Evolutionary conservation across 345 rosid genomes (phyloP).

Genomic region (Rhodamnia rubescens): DNA sequence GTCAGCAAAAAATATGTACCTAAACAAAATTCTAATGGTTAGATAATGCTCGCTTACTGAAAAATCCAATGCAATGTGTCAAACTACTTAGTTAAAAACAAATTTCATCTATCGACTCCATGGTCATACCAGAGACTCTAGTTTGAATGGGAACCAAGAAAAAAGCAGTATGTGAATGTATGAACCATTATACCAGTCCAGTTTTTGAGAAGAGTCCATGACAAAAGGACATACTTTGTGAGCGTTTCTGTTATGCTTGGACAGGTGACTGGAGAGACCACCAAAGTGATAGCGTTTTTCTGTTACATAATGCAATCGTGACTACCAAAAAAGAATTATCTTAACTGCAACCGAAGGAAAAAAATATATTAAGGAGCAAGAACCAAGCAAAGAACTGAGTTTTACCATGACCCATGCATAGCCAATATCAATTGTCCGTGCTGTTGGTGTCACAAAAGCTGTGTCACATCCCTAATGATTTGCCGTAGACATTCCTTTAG

Average conservation of each 20-base stretch:
- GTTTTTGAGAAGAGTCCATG: background rate
- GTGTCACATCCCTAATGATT: constrained; percentile 76
- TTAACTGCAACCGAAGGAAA: background rate
- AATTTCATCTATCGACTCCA: background rate
- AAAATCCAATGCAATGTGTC: accelerated
- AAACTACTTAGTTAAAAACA: background rate
- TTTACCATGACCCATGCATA: constrained; percentile 85
- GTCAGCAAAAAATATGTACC: constrained; percentile 85
- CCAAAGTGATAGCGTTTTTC: constrained; percentile 64
- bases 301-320: constrained; percentile 13
- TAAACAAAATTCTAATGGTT: background rate
- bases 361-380: background rate
- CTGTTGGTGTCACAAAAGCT: constrained; percentile 81
- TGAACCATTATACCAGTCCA: background rate
- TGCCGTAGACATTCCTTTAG: background rate
- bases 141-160: background rate
- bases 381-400: background rate
- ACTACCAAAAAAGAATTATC: background rate
- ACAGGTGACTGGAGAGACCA: constrained; percentile 59
- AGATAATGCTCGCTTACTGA: background rate
- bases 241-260: constrained; percentile 50
- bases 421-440: constrained; percentile 79
- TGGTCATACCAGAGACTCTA: background rate
- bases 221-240: constrained; percentile 41
- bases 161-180: background rate